phyloP scores from a whole-genome alignment of 495 filamentous ascomycete genomes.

The Sphaerosporella brunnea region DNA sequence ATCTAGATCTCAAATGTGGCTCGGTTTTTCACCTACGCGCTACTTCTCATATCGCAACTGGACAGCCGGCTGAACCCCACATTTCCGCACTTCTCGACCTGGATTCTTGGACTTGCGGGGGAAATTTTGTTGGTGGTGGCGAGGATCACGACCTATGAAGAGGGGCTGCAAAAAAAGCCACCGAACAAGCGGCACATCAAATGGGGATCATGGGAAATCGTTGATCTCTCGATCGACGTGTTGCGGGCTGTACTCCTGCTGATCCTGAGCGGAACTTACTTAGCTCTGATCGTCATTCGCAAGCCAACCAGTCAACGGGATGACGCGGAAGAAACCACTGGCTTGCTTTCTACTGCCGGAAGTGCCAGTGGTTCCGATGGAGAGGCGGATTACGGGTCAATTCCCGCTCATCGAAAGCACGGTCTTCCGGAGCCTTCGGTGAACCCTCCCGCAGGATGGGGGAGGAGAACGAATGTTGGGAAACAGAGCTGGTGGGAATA shows the following conservation, averaged over 20 bases:
- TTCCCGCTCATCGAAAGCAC: constrained; percentile 16
- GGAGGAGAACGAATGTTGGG: constrained; percentile 45
- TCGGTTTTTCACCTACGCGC: constrained; percentile 48
- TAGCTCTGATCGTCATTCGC: constrained; percentile 32
- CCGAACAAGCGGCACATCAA: constrained; percentile 28
- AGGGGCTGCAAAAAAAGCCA: constrained; percentile 29
- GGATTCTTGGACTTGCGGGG: constrained; percentile 23
- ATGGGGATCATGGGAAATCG: constrained; percentile 46
- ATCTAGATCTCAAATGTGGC: constrained; percentile 26
- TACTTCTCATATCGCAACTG: constrained; percentile 43
- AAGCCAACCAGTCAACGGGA: constrained; percentile 20
- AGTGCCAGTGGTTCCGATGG: constrained; percentile 12
- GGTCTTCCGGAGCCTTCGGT: constrained; percentile 26
- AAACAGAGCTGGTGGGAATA: constrained; percentile 81
- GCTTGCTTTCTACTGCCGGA: constrained; percentile 30
- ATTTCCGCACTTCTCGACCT: constrained; percentile 29
- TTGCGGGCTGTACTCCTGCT: constrained; percentile 44
- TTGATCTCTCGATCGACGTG: constrained; percentile 41
- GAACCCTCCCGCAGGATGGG: constrained; percentile 38
- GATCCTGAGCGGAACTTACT: constrained; percentile 41
- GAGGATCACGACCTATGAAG: constrained; percentile 30
- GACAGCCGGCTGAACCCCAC: constrained; percentile 32
- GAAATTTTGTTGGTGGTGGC: constrained; percentile 17
- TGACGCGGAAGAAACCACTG: constrained; percentile 38
- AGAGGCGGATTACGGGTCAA: constrained; percentile 17